A percentile compares a stretch with the other conserved stretches of the same genome.
Conservation (phyloP, 495 filamentous ascomycete genomes). For the Astrothelium subdiscretum region DNA sequence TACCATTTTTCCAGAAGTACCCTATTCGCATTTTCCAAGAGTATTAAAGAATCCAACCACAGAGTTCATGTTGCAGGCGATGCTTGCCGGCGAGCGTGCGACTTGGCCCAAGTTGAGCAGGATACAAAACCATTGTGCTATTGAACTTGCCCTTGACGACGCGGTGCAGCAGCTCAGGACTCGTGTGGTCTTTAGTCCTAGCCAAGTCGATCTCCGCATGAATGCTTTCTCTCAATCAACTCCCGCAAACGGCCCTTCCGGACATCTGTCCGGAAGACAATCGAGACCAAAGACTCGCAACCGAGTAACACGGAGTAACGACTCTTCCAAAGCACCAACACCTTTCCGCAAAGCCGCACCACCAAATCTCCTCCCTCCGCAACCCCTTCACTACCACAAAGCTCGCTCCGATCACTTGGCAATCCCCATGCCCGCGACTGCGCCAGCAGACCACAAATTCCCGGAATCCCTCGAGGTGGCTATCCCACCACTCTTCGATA, state of each 20-base stretch:
- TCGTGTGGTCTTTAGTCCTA: constrained; percentile 68
- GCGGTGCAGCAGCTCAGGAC: constrained; percentile 68
- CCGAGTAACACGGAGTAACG: constrained; percentile 4
- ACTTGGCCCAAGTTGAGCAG: constrained; percentile 83
- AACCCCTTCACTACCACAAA: background rate
- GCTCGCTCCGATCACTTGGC: constrained; percentile 1
- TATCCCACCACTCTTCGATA: background rate
- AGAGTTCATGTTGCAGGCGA: constrained; percentile 76
- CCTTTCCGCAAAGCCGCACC: background rate
- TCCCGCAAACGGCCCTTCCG: background rate
- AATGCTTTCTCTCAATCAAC: constrained; percentile 12
- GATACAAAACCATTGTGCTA: constrained; percentile 70
- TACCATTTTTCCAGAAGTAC: constrained; percentile 77
- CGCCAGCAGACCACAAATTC: constrained; percentile 6
- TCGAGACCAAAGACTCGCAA: constrained; percentile 7
- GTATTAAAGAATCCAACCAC: constrained; percentile 78
- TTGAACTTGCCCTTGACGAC: constrained; percentile 75
- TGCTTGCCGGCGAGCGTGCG: constrained; percentile 66
- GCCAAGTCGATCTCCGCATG: constrained; percentile 47
- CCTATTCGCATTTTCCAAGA: constrained; percentile 58
- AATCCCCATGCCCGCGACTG: constrained; percentile 2
- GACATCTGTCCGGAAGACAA: background rate
- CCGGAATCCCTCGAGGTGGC: constrained; percentile 2
- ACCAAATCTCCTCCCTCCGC: constrained; percentile 3
- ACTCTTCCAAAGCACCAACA: background rate